A percentile compares a stretch with the other conserved stretches of the same genome.
These are phyloP conservation scores for Naganishia vishniacii DNA, from an alignment of 768 basidiomycete species.

Conservation along the genomic window DNA sequence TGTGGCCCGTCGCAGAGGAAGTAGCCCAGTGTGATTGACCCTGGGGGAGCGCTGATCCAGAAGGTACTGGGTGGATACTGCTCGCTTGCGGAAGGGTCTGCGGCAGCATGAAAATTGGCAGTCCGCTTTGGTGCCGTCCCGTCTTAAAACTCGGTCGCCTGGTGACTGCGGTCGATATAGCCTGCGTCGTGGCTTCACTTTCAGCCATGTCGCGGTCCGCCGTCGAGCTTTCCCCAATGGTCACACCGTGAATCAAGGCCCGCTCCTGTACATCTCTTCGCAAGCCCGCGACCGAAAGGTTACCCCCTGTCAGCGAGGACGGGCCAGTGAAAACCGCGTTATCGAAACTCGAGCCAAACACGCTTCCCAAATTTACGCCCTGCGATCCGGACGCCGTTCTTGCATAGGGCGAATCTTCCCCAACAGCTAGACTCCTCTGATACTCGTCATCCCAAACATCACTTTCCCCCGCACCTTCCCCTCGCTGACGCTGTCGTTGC, in stretches of 20 bases:
- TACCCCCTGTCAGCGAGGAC: background rate
- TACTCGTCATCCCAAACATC: constrained; percentile 27
- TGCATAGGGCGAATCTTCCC: background rate
- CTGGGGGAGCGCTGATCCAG: background rate
- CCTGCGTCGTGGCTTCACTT: no score
- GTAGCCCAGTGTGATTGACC: background rate
- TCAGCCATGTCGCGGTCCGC: no score
- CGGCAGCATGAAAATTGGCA: constrained; percentile 26
- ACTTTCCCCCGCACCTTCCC: constrained; percentile 10
- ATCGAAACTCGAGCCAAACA: background rate
- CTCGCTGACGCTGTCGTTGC: constrained; percentile 1
- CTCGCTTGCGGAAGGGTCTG: background rate
- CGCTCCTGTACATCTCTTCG: constrained; percentile 21
- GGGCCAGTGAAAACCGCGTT: constrained; percentile 1
- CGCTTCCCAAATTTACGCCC: background rate
- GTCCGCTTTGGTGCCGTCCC: constrained; percentile 15
- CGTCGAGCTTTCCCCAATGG: no score
- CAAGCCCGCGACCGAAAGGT: background rate
- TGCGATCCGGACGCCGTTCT: background rate
- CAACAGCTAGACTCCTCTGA: constrained; percentile 22
- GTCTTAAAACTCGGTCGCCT: constrained; percentile 25
- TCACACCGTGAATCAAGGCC: background rate
- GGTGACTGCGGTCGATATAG: no score
- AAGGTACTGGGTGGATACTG: background rate
- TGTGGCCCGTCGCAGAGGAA: background rate